phyloP scores from a whole-genome alignment of 768 basidiomycete species.

The Trametes elegans region DNA sequence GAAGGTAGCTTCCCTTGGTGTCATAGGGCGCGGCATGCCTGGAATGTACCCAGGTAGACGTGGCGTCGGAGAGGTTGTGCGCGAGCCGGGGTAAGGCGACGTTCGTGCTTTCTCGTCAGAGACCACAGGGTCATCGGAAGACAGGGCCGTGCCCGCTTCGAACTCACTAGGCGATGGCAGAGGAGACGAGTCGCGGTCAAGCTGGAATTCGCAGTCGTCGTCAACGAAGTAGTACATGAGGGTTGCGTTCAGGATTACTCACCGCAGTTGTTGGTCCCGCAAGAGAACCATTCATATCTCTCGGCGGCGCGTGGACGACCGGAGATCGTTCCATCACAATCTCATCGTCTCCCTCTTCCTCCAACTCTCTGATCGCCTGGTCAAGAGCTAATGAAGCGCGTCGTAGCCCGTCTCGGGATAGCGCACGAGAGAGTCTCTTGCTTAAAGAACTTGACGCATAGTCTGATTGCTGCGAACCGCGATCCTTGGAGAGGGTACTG shows the following conservation, averaged over 20 bases:
- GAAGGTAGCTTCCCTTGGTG: slow-evolving; percentile 65
- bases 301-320: slow-evolving; percentile 19
- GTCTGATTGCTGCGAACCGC: slow-evolving; percentile 26
- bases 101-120: slow-evolving; percentile 51
- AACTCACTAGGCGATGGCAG: slow-evolving; percentile 33
- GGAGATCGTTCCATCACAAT: slow-evolving; percentile 72
- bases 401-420: slow-evolving; percentile 52
- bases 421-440: slow-evolving; percentile 44
- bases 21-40: slow-evolving; percentile 90
- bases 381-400: slow-evolving; percentile 75
- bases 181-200: slow-evolving; percentile 20
- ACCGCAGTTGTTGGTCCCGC: slow-evolving; percentile 14
- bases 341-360: slow-evolving; percentile 59
- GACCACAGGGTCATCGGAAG: slow-evolving; percentile 53
- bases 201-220: slow-evolving; percentile 8
- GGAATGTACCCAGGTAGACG: slow-evolving; percentile 82
- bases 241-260: slow-evolving; percentile 16
- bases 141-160: slow-evolving; percentile 71
- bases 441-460: slow-evolving; percentile 23
- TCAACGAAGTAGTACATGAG: slow-evolving; percentile 5
- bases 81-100: slow-evolving; percentile 54
- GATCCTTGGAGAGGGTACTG: slow-evolving; percentile 27
- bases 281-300: slow-evolving; percentile 11
- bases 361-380: slow-evolving; percentile 73
- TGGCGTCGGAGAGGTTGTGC: slow-evolving; percentile 46